Percentiles rank a stretch among this genome's conserved stretches.
These are phyloP conservation scores for Arbutus unedo DNA, from an alignment of 148 eudicot genomes.

Conservation along the genomic window DNA sequence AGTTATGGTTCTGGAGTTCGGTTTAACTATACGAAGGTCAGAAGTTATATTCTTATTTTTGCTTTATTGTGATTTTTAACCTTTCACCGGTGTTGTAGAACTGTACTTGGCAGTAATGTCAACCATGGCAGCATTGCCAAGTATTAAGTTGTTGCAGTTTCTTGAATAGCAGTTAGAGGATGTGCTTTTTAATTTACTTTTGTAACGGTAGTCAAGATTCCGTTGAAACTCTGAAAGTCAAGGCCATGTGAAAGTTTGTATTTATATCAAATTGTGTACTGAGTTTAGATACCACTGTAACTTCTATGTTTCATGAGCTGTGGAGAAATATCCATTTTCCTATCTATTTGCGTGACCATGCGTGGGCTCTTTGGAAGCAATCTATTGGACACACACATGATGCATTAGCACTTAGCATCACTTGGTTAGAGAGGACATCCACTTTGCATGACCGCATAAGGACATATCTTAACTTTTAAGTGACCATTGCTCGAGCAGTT, in stretches of 20 bases:
- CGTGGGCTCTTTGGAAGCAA: too few relatives aligned
- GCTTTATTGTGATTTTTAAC: not conserved
- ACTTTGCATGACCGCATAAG: not conserved
- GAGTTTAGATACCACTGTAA: not conserved
- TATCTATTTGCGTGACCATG: not conserved
- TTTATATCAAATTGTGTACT: not conserved
- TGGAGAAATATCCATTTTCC: not conserved
- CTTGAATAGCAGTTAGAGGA: not conserved
- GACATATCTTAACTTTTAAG: not conserved
- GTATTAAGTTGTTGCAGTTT: not conserved
- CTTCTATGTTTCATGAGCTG: not conserved
- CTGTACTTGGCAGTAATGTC: not conserved
- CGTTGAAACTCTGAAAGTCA: not conserved
- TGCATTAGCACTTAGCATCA: not conserved
- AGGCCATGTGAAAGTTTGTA: not conserved
- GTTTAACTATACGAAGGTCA: slow-evolving; percentile 77
- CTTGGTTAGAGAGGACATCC: not conserved
- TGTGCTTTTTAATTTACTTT: not conserved
- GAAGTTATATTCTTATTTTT: slow-evolving; percentile 16
- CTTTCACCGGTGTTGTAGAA: not conserved
- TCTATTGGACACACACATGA: not conserved
- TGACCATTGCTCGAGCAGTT: not conserved
- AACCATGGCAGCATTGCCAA: not conserved
- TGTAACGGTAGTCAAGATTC: not conserved
- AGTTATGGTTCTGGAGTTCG: slow-evolving; percentile 81